Conservation (phyloP, 2,329 filamentous ascomycete species). For the Thermothelomyces thermophilus region DNA sequence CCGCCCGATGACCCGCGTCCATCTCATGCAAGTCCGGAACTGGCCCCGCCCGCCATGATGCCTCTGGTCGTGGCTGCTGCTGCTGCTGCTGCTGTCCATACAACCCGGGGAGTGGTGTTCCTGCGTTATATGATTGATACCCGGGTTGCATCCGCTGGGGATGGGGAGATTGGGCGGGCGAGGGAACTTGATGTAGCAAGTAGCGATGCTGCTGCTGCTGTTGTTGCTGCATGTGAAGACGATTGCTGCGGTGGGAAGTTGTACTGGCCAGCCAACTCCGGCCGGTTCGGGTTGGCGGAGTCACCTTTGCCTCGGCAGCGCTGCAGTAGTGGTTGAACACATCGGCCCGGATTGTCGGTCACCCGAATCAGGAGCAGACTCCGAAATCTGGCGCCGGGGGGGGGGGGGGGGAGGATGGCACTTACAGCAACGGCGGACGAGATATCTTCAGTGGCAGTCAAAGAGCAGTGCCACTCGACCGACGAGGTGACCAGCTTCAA, state of each 20-base stretch:
- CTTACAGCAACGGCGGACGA: conserved; percentile 37
- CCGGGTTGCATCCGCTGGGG: neutral
- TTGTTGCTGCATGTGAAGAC: conserved; percentile 6
- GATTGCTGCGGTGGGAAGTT: conserved; percentile 5
- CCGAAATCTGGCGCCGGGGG: too few species aligned
- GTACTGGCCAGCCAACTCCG: conserved; percentile 16
- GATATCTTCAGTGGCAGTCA: conserved; percentile 38
- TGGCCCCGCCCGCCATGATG: conserved; percentile 34
- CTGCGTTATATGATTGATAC: conserved; percentile 3
- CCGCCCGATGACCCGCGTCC: conserved; percentile 13
- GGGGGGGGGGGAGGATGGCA: too few species aligned
- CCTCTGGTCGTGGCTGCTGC: conserved; percentile 15
- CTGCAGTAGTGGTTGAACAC: conserved; percentile 45
- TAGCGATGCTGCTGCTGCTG: neutral
- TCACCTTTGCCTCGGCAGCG: conserved; percentile 38
- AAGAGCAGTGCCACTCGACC: conserved; percentile 40
- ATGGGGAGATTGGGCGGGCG: neutral
- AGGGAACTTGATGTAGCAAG: neutral
- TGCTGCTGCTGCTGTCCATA: conserved; percentile 16
- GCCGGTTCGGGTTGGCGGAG: conserved; percentile 23
- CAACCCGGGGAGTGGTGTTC: neutral
- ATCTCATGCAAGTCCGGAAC: conserved; percentile 32
- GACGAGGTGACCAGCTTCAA: conserved; percentile 38
- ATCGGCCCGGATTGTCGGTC: neutral
- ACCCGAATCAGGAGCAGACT: too few species aligned